A percentile compares a stretch with the other conserved stretches of the same genome.
phyloP scores from a whole-genome alignment of 306 rosid genomes.

The Quercus ilex region DNA sequence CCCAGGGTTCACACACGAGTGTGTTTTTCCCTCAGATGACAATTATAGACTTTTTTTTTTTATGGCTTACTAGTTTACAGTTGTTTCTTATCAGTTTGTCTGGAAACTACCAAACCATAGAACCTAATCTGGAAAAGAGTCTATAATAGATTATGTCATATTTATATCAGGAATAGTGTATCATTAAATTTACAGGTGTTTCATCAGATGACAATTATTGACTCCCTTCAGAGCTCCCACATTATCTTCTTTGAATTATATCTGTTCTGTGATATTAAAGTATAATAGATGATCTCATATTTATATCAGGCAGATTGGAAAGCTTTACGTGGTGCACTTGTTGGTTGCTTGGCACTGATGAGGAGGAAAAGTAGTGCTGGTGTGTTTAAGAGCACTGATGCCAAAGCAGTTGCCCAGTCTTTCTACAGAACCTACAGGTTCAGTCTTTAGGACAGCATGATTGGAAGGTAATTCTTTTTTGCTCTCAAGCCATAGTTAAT shows the following conservation, averaged over 20 bases:
- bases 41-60: background rate
- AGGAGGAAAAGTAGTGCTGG: conserved; percentile 70
- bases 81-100: background rate
- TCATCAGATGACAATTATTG: too few relatives aligned
- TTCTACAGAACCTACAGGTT: conserved; percentile 61
- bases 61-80: background rate
- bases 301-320: conserved; percentile 95
- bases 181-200: too few relatives aligned
- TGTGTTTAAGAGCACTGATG: conserved; percentile 55
- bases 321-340: conserved; percentile 87
- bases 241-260: background rate
- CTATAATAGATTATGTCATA: too few relatives aligned
- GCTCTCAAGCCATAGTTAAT: conserved; percentile 14
- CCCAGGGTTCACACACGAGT: background rate
- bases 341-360: conserved; percentile 83
- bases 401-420: conserved; percentile 63
- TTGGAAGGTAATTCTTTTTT: conserved; percentile 58
- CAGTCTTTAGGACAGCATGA: conserved; percentile 85
- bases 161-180: too few relatives aligned
- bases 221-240: background rate
- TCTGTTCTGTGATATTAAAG: background rate
- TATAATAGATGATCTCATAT: conserved; percentile 9
- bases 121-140: too few relatives aligned
- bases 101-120: too few relatives aligned
- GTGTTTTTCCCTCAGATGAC: background rate